These are phyloP conservation scores for Astrephomene gubernaculifera DNA, from an alignment of 139 green algal genomes.

Conservation along the genomic window DNA sequence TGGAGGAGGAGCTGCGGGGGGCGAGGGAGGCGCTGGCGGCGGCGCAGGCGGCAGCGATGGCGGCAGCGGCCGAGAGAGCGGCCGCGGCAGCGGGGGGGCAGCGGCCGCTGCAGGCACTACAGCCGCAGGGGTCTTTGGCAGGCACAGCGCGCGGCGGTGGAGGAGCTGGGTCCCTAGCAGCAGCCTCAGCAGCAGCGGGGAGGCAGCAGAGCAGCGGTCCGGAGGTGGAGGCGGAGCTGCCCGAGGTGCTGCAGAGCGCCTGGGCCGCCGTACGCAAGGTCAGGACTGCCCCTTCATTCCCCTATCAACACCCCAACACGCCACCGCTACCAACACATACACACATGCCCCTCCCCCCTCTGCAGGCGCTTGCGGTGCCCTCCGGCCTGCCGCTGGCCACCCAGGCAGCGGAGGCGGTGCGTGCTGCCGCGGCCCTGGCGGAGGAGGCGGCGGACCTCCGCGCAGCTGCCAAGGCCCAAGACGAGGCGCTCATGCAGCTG, in stretches of 20 bases:
- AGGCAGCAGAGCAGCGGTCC: background rate
- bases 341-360: background rate
- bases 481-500: slow-evolving; percentile 42
- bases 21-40: slow-evolving; percentile 13
- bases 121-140: background rate
- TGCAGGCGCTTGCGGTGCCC: background rate
- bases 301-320: background rate
- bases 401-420: slow-evolving; percentile 10
- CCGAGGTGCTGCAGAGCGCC: background rate
- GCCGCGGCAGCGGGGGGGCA: background rate
- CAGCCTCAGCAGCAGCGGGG: no score
- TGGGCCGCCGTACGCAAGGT: background rate
- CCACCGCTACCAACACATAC: background rate
- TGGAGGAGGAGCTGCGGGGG: slow-evolving; percentile 31
- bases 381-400: slow-evolving; percentile 3
- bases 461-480: background rate
- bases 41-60: background rate
- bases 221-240: slow-evolving; percentile 2
- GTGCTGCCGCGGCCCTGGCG: background rate
- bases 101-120: background rate
- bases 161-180: no score
- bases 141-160: no score
- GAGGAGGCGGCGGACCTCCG: slow-evolving; percentile 26
- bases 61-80: background rate
- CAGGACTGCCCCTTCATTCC: no score